phyloP scores from a whole-genome alignment of 257 asterid species.

The Fraxinus americana region DNA sequence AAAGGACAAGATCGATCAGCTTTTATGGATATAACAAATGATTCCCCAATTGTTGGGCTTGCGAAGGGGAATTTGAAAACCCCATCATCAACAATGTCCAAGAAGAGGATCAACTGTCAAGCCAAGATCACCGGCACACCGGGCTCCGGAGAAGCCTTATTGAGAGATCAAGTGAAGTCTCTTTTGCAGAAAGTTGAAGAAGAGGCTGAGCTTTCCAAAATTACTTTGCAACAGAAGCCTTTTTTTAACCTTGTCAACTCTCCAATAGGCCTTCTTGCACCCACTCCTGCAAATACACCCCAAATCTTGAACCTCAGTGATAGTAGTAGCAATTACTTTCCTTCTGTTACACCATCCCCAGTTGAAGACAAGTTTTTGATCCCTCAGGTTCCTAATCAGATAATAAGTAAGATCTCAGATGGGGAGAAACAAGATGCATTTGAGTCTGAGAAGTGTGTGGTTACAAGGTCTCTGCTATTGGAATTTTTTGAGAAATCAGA shows the following conservation, averaged over 20 bases:
- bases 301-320: slow-evolving; percentile 31
- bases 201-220: slow-evolving; percentile 67
- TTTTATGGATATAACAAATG: slow-evolving; percentile 80
- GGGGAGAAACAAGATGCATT: slow-evolving; percentile 37
- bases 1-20: slow-evolving; percentile 65
- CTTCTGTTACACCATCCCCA: slow-evolving; percentile 38
- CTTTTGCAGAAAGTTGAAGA: slow-evolving; percentile 90
- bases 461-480: slow-evolving; percentile 60
- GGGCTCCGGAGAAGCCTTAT: slow-evolving; percentile 90
- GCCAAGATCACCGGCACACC: slow-evolving; percentile 47
- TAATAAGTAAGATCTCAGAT: background rate
- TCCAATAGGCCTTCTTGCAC: slow-evolving; percentile 62
- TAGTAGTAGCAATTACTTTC: slow-evolving; percentile 19
- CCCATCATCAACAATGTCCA: slow-evolving; percentile 75
- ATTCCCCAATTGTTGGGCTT: slow-evolving; percentile 94
- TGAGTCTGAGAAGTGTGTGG: slow-evolving; percentile 39
- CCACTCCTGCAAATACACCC: slow-evolving; percentile 93
- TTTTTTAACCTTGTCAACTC: slow-evolving; percentile 46
- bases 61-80: slow-evolving; percentile 72
- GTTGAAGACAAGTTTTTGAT: slow-evolving; percentile 43
- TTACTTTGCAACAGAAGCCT: slow-evolving; percentile 45
- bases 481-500: slow-evolving; percentile 75
- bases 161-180: slow-evolving; percentile 91
- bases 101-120: slow-evolving; percentile 41
- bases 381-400: slow-evolving; percentile 60